phyloP scores from a whole-genome alignment of 495 filamentous ascomycete genomes.

The Annulohypoxylon bovei region DNA sequence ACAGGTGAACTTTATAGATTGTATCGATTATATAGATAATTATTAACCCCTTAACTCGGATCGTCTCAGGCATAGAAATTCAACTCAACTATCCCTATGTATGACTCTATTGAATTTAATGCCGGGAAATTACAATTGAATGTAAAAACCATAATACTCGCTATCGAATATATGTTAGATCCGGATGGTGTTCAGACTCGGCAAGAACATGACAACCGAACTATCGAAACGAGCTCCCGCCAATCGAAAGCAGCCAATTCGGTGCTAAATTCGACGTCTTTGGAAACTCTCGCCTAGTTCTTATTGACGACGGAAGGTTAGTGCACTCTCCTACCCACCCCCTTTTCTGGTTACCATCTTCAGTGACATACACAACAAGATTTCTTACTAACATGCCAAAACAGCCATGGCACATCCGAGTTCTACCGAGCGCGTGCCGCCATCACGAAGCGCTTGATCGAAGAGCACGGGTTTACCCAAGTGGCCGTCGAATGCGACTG shows the following conservation, averaged over 20 bases:
- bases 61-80: background rate
- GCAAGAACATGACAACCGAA: slow-evolving; percentile 13
- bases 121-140: too few relatives aligned
- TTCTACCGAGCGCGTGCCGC: slow-evolving; percentile 30
- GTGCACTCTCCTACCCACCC: background rate
- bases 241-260: slow-evolving; percentile 23
- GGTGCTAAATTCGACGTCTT: slow-evolving; percentile 28
- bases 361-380: background rate
- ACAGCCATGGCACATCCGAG: slow-evolving; percentile 32
- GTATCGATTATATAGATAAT: background rate
- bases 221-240: slow-evolving; percentile 14
- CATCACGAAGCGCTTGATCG: slow-evolving; percentile 59
- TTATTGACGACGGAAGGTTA: slow-evolving; percentile 29
- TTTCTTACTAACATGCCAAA: background rate
- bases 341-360: background rate
- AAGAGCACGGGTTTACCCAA: slow-evolving; percentile 60
- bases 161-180: background rate
- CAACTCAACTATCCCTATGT: background rate
- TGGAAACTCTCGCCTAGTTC: slow-evolving; percentile 24
- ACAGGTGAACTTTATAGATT: background rate
- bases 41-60: background rate
- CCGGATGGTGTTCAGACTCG: slow-evolving; percentile 3
- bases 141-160: too few relatives aligned
- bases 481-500: slow-evolving; percentile 64
- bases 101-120: too few relatives aligned